Percentiles rank a stretch among this genome's conserved stretches.
phyloP scores from a whole-genome alignment of 1,139 yeast genomes.

The Scheffersomyces lignicola region DNA sequence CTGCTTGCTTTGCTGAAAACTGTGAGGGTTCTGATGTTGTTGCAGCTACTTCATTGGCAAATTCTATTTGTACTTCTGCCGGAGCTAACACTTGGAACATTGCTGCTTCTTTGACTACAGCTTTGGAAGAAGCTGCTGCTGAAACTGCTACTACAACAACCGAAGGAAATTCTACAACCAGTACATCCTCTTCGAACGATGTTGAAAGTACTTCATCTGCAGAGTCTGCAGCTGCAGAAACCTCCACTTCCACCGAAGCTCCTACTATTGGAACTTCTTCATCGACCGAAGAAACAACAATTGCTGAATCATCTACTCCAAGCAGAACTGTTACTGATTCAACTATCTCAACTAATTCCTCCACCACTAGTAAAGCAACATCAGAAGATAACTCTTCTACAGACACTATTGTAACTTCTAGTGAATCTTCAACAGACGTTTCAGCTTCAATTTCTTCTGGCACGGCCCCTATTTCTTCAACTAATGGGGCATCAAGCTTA shows the following conservation, averaged over 20 bases:
- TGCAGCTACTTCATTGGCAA: conserved; percentile 22
- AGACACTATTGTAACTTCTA: conserved; percentile 2
- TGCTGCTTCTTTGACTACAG: conserved; percentile 31
- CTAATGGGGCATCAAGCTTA: no score
- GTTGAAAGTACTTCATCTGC: conserved; percentile 6
- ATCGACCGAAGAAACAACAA: not conserved
- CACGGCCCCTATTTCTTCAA: no score
- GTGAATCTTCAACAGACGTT: no score
- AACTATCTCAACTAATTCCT: no score
- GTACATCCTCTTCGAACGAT: not conserved
- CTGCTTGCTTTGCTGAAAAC: conserved; percentile 25
- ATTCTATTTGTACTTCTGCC: conserved; percentile 35
- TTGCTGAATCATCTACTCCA: conserved; percentile 3
- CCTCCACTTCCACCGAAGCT: conserved; percentile 6
- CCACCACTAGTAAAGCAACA: not conserved
- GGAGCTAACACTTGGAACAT: conserved; percentile 49
- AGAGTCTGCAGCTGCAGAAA: conserved; percentile 4
- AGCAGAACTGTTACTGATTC: conserved; percentile 3
- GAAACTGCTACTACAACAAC: conserved; percentile 12
- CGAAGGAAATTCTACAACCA: conserved; percentile 6
- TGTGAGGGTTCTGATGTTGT: conserved; percentile 25
- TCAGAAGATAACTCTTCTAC: no score
- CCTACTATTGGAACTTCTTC: conserved; percentile 7
- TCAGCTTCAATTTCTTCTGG: no score
- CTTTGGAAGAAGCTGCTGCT: conserved; percentile 31